Percentiles rank a stretch among this genome's conserved stretches.
phyloP scores from a whole-genome alignment of 2,329 filamentous ascomycete genomes.

The Lecanicillium sp. region DNA sequence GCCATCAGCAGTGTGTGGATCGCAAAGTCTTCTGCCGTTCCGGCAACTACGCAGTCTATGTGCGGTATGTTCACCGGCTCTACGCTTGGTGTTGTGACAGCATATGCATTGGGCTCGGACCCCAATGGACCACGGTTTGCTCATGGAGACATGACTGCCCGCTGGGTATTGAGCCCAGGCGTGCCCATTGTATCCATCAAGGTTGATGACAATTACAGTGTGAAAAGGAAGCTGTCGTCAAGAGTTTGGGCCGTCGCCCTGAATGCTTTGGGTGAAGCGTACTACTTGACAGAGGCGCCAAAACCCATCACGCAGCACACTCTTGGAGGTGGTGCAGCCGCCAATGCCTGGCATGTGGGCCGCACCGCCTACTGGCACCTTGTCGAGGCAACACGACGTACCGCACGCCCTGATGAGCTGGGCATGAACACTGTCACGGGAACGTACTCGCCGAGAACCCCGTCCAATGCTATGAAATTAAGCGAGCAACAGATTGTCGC shows the following conservation, averaged over 20 bases:
- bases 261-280: conserved; percentile 89
- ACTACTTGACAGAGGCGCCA: conserved; percentile 69
- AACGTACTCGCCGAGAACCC: conserved; percentile 73
- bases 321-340: conserved; percentile 48
- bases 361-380: conserved; percentile 74
- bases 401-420: conserved; percentile 63
- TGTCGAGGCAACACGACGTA: conserved; percentile 67
- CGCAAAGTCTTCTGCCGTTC: conserved; percentile 69
- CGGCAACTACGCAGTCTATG: conserved; percentile 64
- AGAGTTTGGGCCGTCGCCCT: conserved; percentile 88
- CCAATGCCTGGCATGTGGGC: conserved; percentile 71
- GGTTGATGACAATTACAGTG: conserved; percentile 74
- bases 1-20: conserved; percentile 80
- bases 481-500: conserved; percentile 61
- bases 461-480: conserved; percentile 64
- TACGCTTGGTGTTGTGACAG: conserved; percentile 71
- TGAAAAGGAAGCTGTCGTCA: conserved; percentile 57
- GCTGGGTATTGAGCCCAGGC: conserved; percentile 85
- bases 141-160: conserved; percentile 73
- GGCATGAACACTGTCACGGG: conserved; percentile 59
- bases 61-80: conserved; percentile 79
- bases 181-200: conserved; percentile 81
- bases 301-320: conserved; percentile 40
- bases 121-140: conserved; percentile 51
- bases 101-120: conserved; percentile 65